Evolutionary conservation across 2,329 filamentous ascomycete genomes (phyloP).

Genomic region (Stachybotrys elegans): DNA sequence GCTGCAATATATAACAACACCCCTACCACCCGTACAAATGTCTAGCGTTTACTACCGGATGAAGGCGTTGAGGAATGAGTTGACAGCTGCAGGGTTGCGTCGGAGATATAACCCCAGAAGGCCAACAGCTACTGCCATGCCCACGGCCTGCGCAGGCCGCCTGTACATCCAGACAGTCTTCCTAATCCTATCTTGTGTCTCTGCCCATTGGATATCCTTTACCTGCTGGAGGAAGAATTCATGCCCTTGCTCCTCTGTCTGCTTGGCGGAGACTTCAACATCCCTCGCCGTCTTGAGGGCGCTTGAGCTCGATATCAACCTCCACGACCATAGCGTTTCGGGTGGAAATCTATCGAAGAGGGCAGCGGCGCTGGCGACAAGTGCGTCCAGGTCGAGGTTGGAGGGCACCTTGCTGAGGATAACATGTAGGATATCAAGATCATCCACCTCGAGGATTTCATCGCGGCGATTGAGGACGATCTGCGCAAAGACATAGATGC

Average conservation of each 20-base stretch:
- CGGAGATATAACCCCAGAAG: slow-evolving; percentile 64
- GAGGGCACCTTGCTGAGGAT: slow-evolving; percentile 82
- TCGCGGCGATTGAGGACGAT: slow-evolving; percentile 75
- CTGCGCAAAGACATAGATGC: slow-evolving; percentile 86
- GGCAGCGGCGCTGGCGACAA: slow-evolving; percentile 61
- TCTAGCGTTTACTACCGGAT: too few species aligned
- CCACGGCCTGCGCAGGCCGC: slow-evolving; percentile 55
- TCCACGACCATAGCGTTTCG: slow-evolving; percentile 66
- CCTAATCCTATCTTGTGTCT: slow-evolving; percentile 33
- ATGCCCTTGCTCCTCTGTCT: slow-evolving; percentile 63
- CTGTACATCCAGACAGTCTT: slow-evolving; percentile 57
- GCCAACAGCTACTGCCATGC: slow-evolving; percentile 62
- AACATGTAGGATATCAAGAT: slow-evolving; percentile 88
- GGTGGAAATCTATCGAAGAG: slow-evolving; percentile 68
- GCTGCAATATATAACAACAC: too few species aligned
- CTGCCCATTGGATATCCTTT: slow-evolving; percentile 62
- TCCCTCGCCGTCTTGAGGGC: slow-evolving; percentile 78
- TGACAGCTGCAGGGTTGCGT: slow-evolving; percentile 33
- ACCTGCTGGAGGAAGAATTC: slow-evolving; percentile 66
- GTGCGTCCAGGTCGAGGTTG: slow-evolving; percentile 71
- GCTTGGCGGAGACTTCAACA: slow-evolving; percentile 39
- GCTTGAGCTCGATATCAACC: slow-evolving; percentile 65
- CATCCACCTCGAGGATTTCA: slow-evolving; percentile 86
- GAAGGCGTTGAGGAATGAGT: slow-evolving; percentile 20
- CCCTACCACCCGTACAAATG: too few species aligned